These are phyloP conservation scores for Cardamine chenopodiifolia DNA, from an alignment of 345 rosid genomes.

Conservation along the genomic window DNA sequence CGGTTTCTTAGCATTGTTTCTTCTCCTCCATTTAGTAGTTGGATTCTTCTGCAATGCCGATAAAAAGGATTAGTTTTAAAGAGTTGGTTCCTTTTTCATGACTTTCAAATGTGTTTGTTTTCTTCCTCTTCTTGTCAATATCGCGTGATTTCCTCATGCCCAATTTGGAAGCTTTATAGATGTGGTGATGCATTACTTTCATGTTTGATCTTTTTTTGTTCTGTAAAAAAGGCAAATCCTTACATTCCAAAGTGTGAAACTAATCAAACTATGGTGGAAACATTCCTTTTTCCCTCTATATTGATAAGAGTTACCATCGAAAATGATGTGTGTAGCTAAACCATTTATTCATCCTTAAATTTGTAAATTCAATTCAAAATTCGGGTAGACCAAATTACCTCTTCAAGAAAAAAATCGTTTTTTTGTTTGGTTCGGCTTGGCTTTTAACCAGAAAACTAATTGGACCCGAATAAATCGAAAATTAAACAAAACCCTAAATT, in stretches of 20 bases:
- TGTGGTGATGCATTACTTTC: not conserved
- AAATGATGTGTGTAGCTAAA: not conserved
- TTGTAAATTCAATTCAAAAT: not conserved
- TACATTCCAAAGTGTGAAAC: constrained; percentile 1
- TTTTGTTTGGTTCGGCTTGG: not conserved
- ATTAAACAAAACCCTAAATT: not conserved
- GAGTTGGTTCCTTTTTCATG: not conserved
- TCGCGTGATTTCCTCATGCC: not conserved
- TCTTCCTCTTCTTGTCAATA: not conserved
- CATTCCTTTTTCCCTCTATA: not conserved
- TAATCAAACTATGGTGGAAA: not conserved
- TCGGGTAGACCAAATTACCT: not conserved
- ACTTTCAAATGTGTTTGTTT: not conserved
- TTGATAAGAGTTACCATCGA: not conserved
- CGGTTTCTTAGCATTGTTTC: not conserved
- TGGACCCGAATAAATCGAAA: not conserved
- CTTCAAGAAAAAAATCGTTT: not conserved
- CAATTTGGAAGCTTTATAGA: not conserved
- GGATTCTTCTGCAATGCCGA: not conserved
- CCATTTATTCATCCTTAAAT: not conserved
- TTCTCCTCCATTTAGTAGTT: not conserved
- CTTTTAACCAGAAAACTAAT: not conserved
- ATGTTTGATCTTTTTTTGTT: not conserved
- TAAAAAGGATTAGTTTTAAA: not conserved
- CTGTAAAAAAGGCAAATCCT: not conserved